Conservation (phyloP, 306 rosid species). For the Lupinus albus region DNA sequence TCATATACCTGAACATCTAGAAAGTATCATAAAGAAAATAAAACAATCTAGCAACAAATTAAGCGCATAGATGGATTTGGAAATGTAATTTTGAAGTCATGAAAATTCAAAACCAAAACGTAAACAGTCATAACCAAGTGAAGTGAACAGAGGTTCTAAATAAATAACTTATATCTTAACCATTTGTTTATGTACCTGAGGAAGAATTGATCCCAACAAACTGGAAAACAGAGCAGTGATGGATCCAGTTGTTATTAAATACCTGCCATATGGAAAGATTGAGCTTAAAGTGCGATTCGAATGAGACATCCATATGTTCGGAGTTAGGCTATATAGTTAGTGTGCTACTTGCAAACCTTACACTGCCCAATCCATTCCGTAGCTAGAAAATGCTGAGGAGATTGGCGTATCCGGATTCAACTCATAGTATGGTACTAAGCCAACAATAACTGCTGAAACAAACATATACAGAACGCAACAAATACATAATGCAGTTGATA, state of each 20-base stretch:
- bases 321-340: slow-evolving; percentile 23
- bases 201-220: slow-evolving; percentile 82
- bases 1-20: slow-evolving; percentile 24
- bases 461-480: slow-evolving; percentile 72
- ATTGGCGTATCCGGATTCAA: slow-evolving; percentile 77
- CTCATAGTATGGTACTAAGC: slow-evolving; percentile 66
- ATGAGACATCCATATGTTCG: neutral
- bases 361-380: slow-evolving; percentile 80
- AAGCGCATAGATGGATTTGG: neutral
- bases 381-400: slow-evolving; percentile 62
- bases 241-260: slow-evolving; percentile 72
- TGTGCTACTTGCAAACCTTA: slow-evolving; percentile 51
- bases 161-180: slow-evolving; percentile 12
- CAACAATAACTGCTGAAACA: slow-evolving; percentile 66
- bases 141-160: slow-evolving; percentile 22
- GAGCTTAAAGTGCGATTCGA: slow-evolving; percentile 24
- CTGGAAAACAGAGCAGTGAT: slow-evolving; percentile 81
- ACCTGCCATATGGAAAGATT: slow-evolving; percentile 51
- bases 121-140: slow-evolving; percentile 28
- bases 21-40: slow-evolving; percentile 9
- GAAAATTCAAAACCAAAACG: slow-evolving; percentile 22
- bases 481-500: slow-evolving; percentile 59
- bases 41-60: slow-evolving; percentile 18
- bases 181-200: slow-evolving; percentile 62
- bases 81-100: slow-evolving; percentile 3